These are phyloP conservation scores for Scalesia atractyloides DNA, from an alignment of 129 eudicot species.

Conservation along the genomic window DNA sequence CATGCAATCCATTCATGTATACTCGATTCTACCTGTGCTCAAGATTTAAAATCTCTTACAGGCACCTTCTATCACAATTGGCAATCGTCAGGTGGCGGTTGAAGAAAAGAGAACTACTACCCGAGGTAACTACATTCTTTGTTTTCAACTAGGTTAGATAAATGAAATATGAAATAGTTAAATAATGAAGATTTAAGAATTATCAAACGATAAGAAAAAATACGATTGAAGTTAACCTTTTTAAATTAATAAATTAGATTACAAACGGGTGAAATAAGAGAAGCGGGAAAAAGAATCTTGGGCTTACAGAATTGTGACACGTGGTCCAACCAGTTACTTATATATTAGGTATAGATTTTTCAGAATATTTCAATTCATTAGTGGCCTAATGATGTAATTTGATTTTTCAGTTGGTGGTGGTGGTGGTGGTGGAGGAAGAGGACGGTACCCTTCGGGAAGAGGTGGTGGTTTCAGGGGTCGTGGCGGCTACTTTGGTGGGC, in stretches of 20 bases:
- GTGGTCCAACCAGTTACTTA: no score
- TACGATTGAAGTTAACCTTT: no score
- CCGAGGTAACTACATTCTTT: slow-evolving; percentile 48
- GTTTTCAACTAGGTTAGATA: background rate
- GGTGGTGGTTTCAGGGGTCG: slow-evolving; percentile 63
- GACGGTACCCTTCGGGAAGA: slow-evolving; percentile 51
- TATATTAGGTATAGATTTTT: background rate
- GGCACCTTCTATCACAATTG: slow-evolving; percentile 68
- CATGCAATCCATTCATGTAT: no score
- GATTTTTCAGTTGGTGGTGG: slow-evolving; percentile 43
- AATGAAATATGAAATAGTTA: no score
- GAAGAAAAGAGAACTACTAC: slow-evolving; percentile 72
- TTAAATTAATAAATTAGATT: no score
- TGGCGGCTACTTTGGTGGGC: slow-evolving; percentile 55
- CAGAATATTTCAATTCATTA: background rate
- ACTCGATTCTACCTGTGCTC: background rate
- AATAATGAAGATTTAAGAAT: no score
- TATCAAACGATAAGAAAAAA: no score
- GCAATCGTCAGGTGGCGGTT: slow-evolving; percentile 54
- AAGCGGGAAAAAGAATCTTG: no score
- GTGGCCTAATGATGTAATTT: background rate
- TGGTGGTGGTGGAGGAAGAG: slow-evolving; percentile 53
- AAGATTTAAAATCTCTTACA: slow-evolving; percentile 28
- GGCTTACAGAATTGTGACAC: background rate
- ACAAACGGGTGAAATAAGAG: no score